A percentile compares a stretch with the other conserved stretches of the same genome.
phyloP scores from a whole-genome alignment of 176 grass and related monocot genomes.

The Carex myosuroides region DNA sequence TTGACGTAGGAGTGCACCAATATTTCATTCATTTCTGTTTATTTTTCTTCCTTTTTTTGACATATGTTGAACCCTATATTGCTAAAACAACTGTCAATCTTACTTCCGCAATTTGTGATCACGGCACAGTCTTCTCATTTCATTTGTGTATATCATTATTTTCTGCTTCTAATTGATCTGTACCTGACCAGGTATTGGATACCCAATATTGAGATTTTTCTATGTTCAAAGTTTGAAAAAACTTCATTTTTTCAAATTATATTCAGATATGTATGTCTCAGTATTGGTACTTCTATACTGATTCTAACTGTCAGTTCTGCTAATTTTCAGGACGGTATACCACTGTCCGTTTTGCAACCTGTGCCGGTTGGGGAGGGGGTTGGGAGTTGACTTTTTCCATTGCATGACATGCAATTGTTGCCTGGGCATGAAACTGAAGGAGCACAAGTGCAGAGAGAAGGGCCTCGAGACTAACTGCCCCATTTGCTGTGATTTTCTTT shows the following conservation, averaged over 20 bases:
- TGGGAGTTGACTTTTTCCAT: conserved; percentile 96
- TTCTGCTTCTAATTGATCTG: neutral
- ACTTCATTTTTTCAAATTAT: neutral
- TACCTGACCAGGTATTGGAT: neutral
- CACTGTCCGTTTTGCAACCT: conserved; percentile 98
- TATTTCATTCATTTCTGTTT: neutral
- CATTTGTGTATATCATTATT: neutral
- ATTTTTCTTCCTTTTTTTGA: neutral
- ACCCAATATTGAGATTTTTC: neutral
- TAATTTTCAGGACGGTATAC: conserved; percentile 69
- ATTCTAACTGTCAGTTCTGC: neutral
- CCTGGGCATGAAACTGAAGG: conserved; percentile 83
- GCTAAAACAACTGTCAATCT: neutral
- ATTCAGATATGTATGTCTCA: neutral
- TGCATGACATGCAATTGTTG: conserved; percentile 99
- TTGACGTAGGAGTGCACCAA: neutral
- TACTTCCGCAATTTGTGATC: neutral
- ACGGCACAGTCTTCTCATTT: neutral
- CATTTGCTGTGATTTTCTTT: conserved; percentile 98
- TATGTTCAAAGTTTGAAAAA: neutral
- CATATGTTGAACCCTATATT: neutral
- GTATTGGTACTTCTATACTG: neutral
- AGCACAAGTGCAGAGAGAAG: conserved; percentile 96
- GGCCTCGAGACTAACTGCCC: conserved; percentile 96
- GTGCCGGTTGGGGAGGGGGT: conserved; percentile 91